Percentiles rank a stretch among this genome's conserved stretches.
Evolutionary conservation across 1,284 basidiomycete genomes (phyloP).

Genomic region (Malassezia restricta): DNA sequence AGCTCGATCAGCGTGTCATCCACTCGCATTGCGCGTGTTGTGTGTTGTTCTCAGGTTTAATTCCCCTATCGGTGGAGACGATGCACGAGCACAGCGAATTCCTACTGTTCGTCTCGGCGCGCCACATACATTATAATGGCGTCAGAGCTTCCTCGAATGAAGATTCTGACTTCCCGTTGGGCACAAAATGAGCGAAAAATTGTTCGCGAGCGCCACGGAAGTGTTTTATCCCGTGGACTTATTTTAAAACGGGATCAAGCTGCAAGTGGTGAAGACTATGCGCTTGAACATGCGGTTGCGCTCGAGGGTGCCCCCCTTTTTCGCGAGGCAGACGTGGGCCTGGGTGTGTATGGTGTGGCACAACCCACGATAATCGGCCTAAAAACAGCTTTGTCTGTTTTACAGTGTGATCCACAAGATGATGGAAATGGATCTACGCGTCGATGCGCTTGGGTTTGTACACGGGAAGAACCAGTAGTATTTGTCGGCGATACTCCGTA

Average conservation of each 20-base stretch:
- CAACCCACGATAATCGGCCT: conserved; percentile 89
- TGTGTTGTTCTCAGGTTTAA: neutral
- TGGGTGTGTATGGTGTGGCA: conserved; percentile 51
- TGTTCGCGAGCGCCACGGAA: conserved; percentile 75
- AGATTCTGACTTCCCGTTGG: conserved; percentile 3
- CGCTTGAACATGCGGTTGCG: conserved; percentile 51
- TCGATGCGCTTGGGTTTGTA: conserved; percentile 51
- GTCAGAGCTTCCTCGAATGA: neutral
- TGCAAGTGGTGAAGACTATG: neutral
- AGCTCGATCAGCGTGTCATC: neutral
- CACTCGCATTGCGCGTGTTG: neutral
- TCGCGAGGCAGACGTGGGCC: conserved; percentile 54
- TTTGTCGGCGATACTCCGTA: conserved; percentile 89
- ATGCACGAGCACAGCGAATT: neutral
- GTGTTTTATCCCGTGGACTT: conserved; percentile 75
- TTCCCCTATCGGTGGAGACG: no score
- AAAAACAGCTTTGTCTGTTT: conserved; percentile 74
- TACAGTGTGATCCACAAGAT: conserved; percentile 49
- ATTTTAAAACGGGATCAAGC: conserved; percentile 67
- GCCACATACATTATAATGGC: neutral
- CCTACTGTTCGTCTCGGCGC: neutral
- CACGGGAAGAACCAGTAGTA: conserved; percentile 73
- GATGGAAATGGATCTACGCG: neutral
- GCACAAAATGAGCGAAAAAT: conserved; percentile 47
- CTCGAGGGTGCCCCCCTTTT: conserved; percentile 88